phyloP scores from a whole-genome alignment of 106 monocot species.

The Acorus gramineus region DNA sequence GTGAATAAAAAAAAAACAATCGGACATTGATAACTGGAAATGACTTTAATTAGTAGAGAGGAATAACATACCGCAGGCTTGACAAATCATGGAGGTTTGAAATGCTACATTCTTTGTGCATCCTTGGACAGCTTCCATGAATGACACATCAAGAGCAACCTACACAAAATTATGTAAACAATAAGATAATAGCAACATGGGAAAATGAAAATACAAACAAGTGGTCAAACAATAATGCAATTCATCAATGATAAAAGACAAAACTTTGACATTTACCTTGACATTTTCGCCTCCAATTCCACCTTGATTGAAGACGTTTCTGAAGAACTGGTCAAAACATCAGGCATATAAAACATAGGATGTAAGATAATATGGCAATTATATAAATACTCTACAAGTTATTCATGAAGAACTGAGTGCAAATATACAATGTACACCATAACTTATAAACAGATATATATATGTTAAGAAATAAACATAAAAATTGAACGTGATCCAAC shows the following conservation, averaged over 20 bases:
- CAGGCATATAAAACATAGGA: background rate
- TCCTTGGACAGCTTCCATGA: slow-evolving; percentile 43
- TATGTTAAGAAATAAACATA: background rate
- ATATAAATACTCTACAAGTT: too few relatives aligned
- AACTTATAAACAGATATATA: background rate
- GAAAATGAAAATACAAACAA: background rate
- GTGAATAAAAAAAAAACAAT: background rate
- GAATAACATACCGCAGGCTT: slow-evolving; percentile 67
- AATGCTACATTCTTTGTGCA: slow-evolving; percentile 26
- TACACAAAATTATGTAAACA: background rate
- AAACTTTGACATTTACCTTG: slow-evolving; percentile 13
- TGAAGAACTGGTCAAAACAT: slow-evolving; percentile 7
- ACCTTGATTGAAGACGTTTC: slow-evolving; percentile 12
- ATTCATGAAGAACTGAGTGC: too few relatives aligned
- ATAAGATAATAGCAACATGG: background rate
- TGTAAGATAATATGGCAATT: too few relatives aligned
- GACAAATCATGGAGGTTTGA: slow-evolving; percentile 20
- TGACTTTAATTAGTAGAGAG: background rate
- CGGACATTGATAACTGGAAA: too few relatives aligned
- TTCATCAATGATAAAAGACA: background rate
- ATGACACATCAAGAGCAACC: slow-evolving; percentile 28
- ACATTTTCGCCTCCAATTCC: slow-evolving; percentile 22
- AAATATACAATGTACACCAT: background rate
- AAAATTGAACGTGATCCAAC: background rate
- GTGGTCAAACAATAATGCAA: background rate